Evolutionary conservation across 371 early-diverging fungal species (phyloP), one percentile per base, ranked within the genome.

Genomic region (Saksenaea oblongispora): DNA sequence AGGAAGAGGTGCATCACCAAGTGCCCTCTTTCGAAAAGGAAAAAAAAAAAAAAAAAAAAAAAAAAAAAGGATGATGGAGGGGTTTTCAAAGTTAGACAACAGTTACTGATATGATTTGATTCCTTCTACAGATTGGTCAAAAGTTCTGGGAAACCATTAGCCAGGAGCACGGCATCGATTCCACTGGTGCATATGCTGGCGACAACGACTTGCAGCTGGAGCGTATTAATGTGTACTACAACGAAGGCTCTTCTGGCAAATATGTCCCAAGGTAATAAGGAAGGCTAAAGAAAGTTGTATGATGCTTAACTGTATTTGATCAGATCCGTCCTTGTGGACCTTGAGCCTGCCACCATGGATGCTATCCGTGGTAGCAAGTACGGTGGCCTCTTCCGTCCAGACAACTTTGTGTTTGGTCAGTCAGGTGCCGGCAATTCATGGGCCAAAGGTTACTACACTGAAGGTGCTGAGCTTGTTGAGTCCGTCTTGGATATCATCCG

Each of bases 321-420:
- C 58, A 77, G 99, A 71, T 95, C 99, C 28, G 97, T 99, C 69
- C 84, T 99, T 39, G 95, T 99, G 53, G 99, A 99, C 80, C 84
- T 99, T 34, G 99, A 99, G 84, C 99, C 99, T 44, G 99, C 99
- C 55, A 98, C 99, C 58, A 97, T 99, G 93, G 99, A 98, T 72
- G 88, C 94, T 51, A 91, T 98, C 71, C 92, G 87, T 74, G 71
- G 85, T 51, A 78, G 90, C 37, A 73, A 84, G 14, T 87, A 85
- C 62, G 90, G 90, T 31, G 70, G 83, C 54, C 74, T 95, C 27
- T 95, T 91, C 84, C 88, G 93, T 64, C 95, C 95, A 41, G 95
- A 95, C 64, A 94, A 93, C 75, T 93, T 92, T 63, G 80, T 94
- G 44, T 85, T 86, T 80, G 95, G 91, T n/a, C 90, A 93, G 73